Conservation (phyloP, 2,329 filamentous ascomycete species). For the Penicillium paneum region DNA sequence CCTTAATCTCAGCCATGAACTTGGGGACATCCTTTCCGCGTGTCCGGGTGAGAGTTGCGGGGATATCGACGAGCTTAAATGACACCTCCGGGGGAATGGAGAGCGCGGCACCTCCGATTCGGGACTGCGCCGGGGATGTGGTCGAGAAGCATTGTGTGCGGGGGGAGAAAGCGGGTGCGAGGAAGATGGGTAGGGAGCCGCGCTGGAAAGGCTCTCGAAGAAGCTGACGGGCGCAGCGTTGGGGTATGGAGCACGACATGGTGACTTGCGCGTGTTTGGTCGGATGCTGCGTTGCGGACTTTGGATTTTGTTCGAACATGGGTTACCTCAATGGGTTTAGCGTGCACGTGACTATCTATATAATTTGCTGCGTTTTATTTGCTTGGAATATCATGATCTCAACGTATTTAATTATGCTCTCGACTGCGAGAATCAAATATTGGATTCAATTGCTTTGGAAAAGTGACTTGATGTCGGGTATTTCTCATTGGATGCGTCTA, state of each 20-base stretch:
- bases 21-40: slow-evolving; percentile 62
- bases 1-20: slow-evolving; percentile 67
- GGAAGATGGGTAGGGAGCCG: slow-evolving; percentile 65
- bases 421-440: too few relatives aligned
- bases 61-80: slow-evolving; percentile 64
- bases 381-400: too few relatives aligned
- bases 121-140: slow-evolving; percentile 65
- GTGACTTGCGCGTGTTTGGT: slow-evolving; percentile 24
- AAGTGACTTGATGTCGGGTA: too few relatives aligned
- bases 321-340: slow-evolving; percentile 18
- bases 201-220: slow-evolving; percentile 47
- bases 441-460: too few relatives aligned
- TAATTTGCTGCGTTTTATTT: background rate
- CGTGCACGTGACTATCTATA: slow-evolving; percentile 17
- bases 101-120: slow-evolving; percentile 79
- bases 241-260: slow-evolving; percentile 66
- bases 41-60: slow-evolving; percentile 56
- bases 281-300: slow-evolving; percentile 21
- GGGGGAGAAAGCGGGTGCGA: slow-evolving; percentile 65
- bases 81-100: slow-evolving; percentile 81
- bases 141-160: slow-evolving; percentile 65
- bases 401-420: background rate
- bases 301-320: slow-evolving; percentile 34
- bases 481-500: background rate
- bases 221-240: slow-evolving; percentile 59